A percentile compares a stretch with the other conserved stretches of the same genome.
phyloP scores from a whole-genome alignment of 2,329 filamentous ascomycete species.

The Aspergillus clavatus region DNA sequence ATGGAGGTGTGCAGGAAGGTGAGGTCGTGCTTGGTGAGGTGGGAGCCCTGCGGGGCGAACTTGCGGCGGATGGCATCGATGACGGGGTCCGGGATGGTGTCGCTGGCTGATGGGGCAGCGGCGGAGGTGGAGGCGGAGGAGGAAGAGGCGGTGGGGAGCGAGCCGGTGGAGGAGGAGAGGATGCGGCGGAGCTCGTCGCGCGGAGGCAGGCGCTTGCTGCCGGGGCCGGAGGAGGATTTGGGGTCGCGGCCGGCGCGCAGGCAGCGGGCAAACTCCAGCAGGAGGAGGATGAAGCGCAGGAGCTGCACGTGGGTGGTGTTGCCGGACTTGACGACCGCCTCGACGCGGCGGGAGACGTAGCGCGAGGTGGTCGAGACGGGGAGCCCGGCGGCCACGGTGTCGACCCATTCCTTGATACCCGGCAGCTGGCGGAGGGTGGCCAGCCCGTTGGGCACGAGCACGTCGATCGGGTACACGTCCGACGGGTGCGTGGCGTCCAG shows the following conservation, averaged over 20 bases:
- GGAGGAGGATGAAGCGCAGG: slow-evolving; percentile 42
- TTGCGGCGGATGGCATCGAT: slow-evolving; percentile 39
- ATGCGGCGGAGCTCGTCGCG: slow-evolving; percentile 38
- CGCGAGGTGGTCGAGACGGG: slow-evolving; percentile 38
- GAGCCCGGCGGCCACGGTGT: slow-evolving; percentile 32
- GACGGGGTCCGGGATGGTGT: slow-evolving; percentile 34
- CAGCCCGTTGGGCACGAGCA: slow-evolving; percentile 39
- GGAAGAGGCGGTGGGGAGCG: slow-evolving; percentile 8
- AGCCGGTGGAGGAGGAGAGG: slow-evolving; percentile 28
- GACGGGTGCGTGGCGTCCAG: slow-evolving; percentile 40
- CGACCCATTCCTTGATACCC: slow-evolving; percentile 41
- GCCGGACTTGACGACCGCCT: slow-evolving; percentile 34
- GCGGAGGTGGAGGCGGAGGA: slow-evolving; percentile 14
- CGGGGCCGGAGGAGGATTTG: slow-evolving; percentile 23
- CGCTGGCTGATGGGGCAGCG: slow-evolving; percentile 7
- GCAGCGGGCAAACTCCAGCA: slow-evolving; percentile 39
- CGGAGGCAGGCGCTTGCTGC: slow-evolving; percentile 38
- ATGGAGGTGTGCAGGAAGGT: slow-evolving; percentile 44
- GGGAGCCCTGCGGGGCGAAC: slow-evolving; percentile 36
- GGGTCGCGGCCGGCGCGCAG: slow-evolving; percentile 28
- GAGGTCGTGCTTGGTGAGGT: slow-evolving; percentile 36
- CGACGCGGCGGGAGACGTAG: slow-evolving; percentile 43
- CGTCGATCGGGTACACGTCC: slow-evolving; percentile 43
- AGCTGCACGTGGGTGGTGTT: slow-evolving; percentile 41
- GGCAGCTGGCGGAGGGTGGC: slow-evolving; percentile 41